phyloP scores from a whole-genome alignment of 805 yeast species.

The Candida koratica region DNA sequence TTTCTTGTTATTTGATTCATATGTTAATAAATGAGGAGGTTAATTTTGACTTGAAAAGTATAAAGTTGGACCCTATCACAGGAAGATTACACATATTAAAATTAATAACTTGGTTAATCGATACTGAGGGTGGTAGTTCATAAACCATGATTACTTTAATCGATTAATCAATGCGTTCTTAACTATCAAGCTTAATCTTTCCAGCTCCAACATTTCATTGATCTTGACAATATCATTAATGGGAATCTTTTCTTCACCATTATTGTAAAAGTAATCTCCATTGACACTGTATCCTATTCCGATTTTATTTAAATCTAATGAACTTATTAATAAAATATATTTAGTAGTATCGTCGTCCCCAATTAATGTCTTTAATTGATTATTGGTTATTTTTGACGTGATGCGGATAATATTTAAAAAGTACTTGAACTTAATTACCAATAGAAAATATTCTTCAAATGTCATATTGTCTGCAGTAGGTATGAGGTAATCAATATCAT shows the following conservation, averaged over 20 bases:
- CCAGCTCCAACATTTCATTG: constrained; percentile 9
- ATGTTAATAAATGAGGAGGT: constrained; percentile 27
- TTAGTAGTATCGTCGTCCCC: constrained; percentile 8
- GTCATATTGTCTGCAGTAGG: constrained; percentile 8
- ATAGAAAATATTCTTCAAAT: constrained; percentile 11
- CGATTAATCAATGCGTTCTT: constrained; percentile 11
- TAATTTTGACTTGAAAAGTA: constrained; percentile 36
- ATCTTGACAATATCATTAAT: constrained; percentile 1
- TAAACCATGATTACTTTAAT: not conserved
- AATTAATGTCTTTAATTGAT: constrained; percentile 2
- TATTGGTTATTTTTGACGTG: constrained; percentile 10
- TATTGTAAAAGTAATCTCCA: constrained; percentile 11
- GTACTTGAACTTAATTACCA: constrained; percentile 11
- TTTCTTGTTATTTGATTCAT: constrained; percentile 31
- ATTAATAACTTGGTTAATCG: constrained; percentile 16
- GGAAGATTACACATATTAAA: constrained; percentile 42
- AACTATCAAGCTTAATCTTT: constrained; percentile 7
- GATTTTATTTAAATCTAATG: constrained; percentile 8
- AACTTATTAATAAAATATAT: constrained; percentile 11
- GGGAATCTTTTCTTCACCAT: not conserved
- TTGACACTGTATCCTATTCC: constrained; percentile 14
- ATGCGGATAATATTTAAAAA: constrained; percentile 14
- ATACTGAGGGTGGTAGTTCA: not conserved
- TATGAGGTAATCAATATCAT: constrained; percentile 6
- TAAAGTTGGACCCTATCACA: constrained; percentile 45